phyloP scores from a whole-genome alignment of 257 asterid species.

The Solanum phureja region DNA sequence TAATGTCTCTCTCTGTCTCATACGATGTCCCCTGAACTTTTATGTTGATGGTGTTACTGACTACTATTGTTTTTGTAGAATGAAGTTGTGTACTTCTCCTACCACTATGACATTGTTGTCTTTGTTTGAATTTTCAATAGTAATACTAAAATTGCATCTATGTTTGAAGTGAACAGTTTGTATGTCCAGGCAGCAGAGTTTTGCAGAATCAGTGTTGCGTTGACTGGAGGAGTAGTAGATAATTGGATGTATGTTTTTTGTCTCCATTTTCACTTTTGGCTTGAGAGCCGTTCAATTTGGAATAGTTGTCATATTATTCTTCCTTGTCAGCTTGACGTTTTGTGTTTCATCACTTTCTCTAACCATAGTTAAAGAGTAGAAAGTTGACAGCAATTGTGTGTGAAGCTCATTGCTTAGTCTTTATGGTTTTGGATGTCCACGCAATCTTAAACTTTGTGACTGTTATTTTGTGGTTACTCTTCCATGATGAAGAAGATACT shows the following conservation, averaged over 20 bases:
- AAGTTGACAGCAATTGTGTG: neutral
- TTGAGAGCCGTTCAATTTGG: neutral
- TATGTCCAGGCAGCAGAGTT: constrained; percentile 67
- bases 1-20: neutral
- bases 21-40: neutral
- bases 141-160: neutral
- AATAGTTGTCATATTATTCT: neutral
- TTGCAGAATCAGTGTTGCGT: constrained; percentile 66
- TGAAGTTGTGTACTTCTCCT: neutral
- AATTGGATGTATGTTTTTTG: neutral
- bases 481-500: too few relatives aligned
- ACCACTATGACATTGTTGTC: neutral
- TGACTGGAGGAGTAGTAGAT: constrained; percentile 57
- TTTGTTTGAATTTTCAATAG: neutral
- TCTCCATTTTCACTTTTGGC: neutral
- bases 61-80: neutral
- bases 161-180: neutral
- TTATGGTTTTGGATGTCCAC: neutral
- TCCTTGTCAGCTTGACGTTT: neutral
- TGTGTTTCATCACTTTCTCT: neutral
- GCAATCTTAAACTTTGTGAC: too few relatives aligned
- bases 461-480: too few relatives aligned
- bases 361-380: neutral
- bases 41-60: neutral
- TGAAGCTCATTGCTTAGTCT: neutral